Conservation (phyloP, 768 basidiomycete species). For the Pulveroboletus sp. region DNA sequence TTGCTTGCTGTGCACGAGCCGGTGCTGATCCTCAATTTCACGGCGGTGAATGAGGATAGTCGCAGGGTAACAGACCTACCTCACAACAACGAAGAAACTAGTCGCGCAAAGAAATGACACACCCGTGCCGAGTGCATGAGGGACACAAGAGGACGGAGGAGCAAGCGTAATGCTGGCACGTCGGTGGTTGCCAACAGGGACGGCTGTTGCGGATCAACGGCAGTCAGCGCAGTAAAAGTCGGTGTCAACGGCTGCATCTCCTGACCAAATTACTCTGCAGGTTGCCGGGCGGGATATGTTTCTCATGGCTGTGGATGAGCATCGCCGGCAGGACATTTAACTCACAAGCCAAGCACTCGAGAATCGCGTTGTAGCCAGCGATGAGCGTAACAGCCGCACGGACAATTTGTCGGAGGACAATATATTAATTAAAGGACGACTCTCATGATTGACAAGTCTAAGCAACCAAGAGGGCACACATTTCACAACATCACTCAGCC, state of each 20-base stretch:
- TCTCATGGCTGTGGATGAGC: too few relatives aligned
- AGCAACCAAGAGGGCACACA: slow-evolving; percentile 5
- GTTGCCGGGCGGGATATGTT: slow-evolving; percentile 6
- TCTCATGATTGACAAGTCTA: slow-evolving; percentile 29
- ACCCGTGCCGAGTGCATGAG: slow-evolving; percentile 20
- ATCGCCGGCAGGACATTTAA: slow-evolving; percentile 14
- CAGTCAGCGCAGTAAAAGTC: slow-evolving; percentile 7
- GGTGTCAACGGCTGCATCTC: slow-evolving; percentile 5
- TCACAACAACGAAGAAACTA: slow-evolving; percentile 11
- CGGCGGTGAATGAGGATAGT: slow-evolving; percentile 10
- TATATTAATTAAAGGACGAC: slow-evolving; percentile 30
- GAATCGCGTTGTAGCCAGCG: slow-evolving; percentile 18
- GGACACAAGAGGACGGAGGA: slow-evolving; percentile 10
- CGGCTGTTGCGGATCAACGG: slow-evolving; percentile 30
- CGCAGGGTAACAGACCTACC: slow-evolving; percentile 4
- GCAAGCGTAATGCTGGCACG: slow-evolving; percentile 3
- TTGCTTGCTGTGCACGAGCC: slow-evolving; percentile 29
- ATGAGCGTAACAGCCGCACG: slow-evolving; percentile 15
- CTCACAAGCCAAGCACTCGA: slow-evolving; percentile 5
- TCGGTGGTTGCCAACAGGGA: slow-evolving; percentile 15
- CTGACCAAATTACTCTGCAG: neutral
- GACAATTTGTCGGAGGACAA: slow-evolving; percentile 17
- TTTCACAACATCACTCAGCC: slow-evolving; percentile 24
- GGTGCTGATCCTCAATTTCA: slow-evolving; percentile 26
- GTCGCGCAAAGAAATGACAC: slow-evolving; percentile 12